These are phyloP conservation scores for Bolboschoenus planiculmis DNA, from an alignment of 176 grass and related monocot genomes.

Conservation along the genomic window DNA sequence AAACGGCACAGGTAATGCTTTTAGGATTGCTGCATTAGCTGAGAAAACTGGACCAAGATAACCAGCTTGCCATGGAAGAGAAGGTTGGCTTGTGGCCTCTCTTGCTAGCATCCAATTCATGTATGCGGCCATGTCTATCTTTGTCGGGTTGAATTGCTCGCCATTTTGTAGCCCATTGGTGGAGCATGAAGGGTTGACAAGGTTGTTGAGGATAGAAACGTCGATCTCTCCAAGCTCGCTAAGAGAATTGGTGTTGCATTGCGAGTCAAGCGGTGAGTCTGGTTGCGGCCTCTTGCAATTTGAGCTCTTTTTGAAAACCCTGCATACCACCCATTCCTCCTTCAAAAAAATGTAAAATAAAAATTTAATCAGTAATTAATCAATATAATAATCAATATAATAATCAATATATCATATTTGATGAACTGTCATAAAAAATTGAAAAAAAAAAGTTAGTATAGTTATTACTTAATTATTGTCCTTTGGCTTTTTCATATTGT, in stretches of 20 bases:
- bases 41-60: slow-evolving; percentile 39
- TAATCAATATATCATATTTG: too few relatives aligned
- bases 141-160: slow-evolving; percentile 21
- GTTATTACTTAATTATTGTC: too few relatives aligned
- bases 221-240: slow-evolving; percentile 65
- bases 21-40: slow-evolving; percentile 34
- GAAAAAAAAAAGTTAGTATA: background rate
- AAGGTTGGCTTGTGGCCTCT: slow-evolving; percentile 30
- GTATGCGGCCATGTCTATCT: slow-evolving; percentile 55
- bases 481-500: background rate
- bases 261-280: slow-evolving; percentile 34
- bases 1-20: slow-evolving; percentile 27
- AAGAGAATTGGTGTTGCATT: slow-evolving; percentile 43
- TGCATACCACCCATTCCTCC: slow-evolving; percentile 83
- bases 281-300: slow-evolving; percentile 34
- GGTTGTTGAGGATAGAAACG: slow-evolving; percentile 46
- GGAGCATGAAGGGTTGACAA: slow-evolving; percentile 21
- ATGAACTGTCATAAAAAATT: background rate
- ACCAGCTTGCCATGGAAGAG: slow-evolving; percentile 36
- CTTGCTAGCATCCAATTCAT: slow-evolving; percentile 60
- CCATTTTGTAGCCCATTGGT: slow-evolving; percentile 3
- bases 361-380: background rate
- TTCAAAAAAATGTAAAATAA: slow-evolving; percentile 11
- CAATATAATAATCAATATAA: background rate
- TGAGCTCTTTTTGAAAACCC: slow-evolving; percentile 73